Conservation (phyloP, 306 rosid genomes). For the Mimosa pudica region DNA sequence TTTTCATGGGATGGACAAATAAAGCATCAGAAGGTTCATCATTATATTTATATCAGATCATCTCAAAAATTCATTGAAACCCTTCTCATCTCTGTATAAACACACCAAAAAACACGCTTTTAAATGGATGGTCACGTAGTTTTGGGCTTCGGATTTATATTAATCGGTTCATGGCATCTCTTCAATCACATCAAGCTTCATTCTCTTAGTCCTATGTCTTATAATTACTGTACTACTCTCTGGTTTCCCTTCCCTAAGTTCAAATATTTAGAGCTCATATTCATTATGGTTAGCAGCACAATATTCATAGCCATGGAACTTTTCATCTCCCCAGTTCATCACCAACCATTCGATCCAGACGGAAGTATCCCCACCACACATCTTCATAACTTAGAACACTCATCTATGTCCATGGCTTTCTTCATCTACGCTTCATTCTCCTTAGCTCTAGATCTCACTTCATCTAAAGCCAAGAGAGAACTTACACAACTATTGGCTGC, state of each 20-base stretch:
- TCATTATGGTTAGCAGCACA: conserved; percentile 56
- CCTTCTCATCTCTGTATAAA: background rate
- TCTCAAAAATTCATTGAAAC: background rate
- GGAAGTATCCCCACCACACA: conserved; percentile 84
- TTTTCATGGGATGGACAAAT: background rate
- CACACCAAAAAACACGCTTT: background rate
- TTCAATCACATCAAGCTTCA: conserved; percentile 76
- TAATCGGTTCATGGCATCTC: conserved; percentile 87
- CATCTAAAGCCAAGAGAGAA: background rate
- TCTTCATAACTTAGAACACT: conserved; percentile 85
- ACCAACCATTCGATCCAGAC: conserved; percentile 72
- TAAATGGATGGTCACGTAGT: conserved; percentile 66
- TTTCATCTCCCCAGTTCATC: conserved; percentile 62
- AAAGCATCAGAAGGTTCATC: background rate
- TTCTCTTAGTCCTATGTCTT: conserved; percentile 42
- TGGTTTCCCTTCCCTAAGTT: conserved; percentile 69
- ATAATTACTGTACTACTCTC: conserved; percentile 36
- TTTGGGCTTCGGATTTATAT: conserved; percentile 70
- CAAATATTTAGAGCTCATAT: conserved; percentile 59
- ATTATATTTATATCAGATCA: too few species aligned
- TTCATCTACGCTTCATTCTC: conserved; percentile 54
- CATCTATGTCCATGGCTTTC: conserved; percentile 64
- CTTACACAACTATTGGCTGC: conserved; percentile 62
- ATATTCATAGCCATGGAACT: conserved; percentile 76
- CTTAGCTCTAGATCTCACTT: conserved; percentile 49